Evolutionary conservation across 2,329 filamentous ascomycete species (phyloP).

Genomic region (Fusarium oligoseptatum): DNA sequence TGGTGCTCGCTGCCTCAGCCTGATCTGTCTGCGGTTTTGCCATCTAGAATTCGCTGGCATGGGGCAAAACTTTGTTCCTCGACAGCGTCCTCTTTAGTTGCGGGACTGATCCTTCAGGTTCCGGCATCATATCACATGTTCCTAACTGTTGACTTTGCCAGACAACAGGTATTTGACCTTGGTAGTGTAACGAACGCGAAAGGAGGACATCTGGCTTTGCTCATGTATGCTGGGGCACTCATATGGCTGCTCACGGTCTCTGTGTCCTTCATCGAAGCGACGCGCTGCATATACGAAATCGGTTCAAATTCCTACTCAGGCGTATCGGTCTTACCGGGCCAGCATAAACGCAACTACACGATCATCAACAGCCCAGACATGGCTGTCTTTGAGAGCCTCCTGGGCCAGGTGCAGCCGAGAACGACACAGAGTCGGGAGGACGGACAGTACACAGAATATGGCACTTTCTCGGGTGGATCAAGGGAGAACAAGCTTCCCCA

Average conservation of each 20-base stretch:
- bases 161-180: constrained; percentile 7
- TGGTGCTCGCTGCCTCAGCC: constrained; percentile 23
- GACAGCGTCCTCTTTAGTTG: constrained; percentile 7
- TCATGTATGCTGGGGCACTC: constrained; percentile 25
- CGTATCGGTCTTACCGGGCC: background rate
- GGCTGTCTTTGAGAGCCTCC: background rate
- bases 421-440: background rate
- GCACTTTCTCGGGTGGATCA: background rate
- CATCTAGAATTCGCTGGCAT: background rate
- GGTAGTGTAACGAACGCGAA: background rate
- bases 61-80: background rate
- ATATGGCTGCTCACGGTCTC: constrained; percentile 3
- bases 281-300: background rate
- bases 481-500: background rate
- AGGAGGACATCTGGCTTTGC: background rate
- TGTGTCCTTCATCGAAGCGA: background rate
- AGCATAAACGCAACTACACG: background rate
- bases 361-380: background rate
- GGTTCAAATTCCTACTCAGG: background rate
- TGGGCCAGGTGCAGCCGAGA: background rate
- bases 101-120: constrained; percentile 5
- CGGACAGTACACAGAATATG: background rate
- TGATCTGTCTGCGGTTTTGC: constrained; percentile 6
- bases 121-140: constrained; percentile 13
- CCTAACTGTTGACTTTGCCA: background rate